Conservation (phyloP, 352 stramenopile species). For the Phytophthora sojae region DNA sequence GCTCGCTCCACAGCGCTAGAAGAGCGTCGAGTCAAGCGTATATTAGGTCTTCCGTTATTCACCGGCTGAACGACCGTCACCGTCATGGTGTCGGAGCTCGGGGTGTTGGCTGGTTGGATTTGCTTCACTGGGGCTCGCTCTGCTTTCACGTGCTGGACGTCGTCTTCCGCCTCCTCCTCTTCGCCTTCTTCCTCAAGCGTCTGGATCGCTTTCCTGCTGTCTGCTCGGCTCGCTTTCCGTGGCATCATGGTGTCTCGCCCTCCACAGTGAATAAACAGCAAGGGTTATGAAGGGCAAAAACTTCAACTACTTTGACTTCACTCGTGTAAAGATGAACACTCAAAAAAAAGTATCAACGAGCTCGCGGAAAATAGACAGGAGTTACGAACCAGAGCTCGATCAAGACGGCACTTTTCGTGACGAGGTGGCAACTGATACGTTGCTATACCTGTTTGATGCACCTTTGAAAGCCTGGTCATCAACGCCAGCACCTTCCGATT, state of each 20-base stretch:
- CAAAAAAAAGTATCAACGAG: slow-evolving; percentile 11
- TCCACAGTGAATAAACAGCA: neutral
- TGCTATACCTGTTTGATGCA: no score
- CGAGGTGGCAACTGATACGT: no score
- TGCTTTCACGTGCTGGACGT: slow-evolving; percentile 9
- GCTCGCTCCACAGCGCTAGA: slow-evolving; percentile 17
- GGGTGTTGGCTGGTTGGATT: neutral
- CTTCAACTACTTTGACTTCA: slow-evolving; percentile 29
- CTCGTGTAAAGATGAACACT: slow-evolving; percentile 12
- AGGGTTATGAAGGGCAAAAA: slow-evolving; percentile 3
- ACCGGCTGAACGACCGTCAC: slow-evolving; percentile 6
- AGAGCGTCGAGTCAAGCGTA: slow-evolving; percentile 19
- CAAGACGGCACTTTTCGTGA: no score
- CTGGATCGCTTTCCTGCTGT: slow-evolving; percentile 22
- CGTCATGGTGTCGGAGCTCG: slow-evolving; percentile 2
- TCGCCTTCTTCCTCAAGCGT: slow-evolving; percentile 36
- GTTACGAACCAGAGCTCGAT: slow-evolving; percentile 14
- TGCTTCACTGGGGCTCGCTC: slow-evolving; percentile 2
- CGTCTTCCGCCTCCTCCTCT: slow-evolving; percentile 32
- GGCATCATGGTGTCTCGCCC: slow-evolving; percentile 6
- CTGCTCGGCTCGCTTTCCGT: slow-evolving; percentile 7
- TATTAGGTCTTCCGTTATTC: slow-evolving; percentile 3
- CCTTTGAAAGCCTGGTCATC: no score
- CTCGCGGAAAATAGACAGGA: slow-evolving; percentile 36
- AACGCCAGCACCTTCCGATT: no score